These are phyloP conservation scores for Termitomyces sp. DNA, from an alignment of 768 basidiomycete genomes.

Conservation along the genomic window DNA sequence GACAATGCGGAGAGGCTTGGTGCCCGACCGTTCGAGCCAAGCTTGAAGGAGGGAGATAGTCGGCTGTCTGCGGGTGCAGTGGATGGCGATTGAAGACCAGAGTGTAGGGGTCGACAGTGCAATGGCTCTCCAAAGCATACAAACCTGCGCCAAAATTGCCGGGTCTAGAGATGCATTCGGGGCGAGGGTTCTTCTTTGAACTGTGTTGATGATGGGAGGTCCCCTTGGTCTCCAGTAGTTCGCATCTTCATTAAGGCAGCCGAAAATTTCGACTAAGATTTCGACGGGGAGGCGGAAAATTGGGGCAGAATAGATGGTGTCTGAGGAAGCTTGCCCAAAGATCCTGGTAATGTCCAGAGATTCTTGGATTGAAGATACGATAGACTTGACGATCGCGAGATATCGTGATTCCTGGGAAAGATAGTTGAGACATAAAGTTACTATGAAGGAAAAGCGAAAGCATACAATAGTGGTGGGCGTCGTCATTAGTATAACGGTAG, in stretches of 20 bases:
- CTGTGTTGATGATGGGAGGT: not conserved
- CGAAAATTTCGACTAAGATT: conserved; percentile 1
- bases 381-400: not conserved
- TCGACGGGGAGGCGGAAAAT: conserved; percentile 7
- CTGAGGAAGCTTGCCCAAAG: not conserved
- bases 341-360: not conserved
- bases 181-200: conserved; percentile 1
- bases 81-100: conserved; percentile 5
- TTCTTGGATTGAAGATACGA: not conserved
- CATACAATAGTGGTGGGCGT: not conserved
- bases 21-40: conserved; percentile 5
- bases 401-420: not conserved
- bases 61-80: not conserved
- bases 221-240: not conserved
- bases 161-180: conserved; percentile 4
- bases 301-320: not conserved
- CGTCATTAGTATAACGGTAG: not conserved
- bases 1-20: not conserved
- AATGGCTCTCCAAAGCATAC: conserved; percentile 8
- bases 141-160: conserved; percentile 8
- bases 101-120: conserved; percentile 1
- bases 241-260: not conserved
- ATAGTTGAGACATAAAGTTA: not conserved
- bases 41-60: not conserved
- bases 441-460: not conserved